Evolutionary conservation across 2,329 filamentous ascomycete genomes (phyloP).

Genomic region (Orbilia javanica): DNA sequence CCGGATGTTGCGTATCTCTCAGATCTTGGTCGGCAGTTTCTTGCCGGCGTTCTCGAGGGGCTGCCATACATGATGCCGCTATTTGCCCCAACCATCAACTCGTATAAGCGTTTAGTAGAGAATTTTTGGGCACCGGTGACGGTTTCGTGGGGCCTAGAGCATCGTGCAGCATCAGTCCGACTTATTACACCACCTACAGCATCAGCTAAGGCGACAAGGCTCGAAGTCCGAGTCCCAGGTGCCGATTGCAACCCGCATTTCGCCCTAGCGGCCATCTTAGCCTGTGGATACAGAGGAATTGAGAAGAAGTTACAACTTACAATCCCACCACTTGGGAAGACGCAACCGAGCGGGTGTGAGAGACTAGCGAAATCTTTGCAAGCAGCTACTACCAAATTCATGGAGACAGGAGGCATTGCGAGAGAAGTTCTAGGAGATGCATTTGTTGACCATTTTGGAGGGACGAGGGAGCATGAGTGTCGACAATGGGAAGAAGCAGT

Average conservation of each 20-base stretch:
- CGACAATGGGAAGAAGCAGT: constrained; percentile 94
- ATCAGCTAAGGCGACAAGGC: constrained; percentile 85
- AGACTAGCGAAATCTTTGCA: constrained; percentile 85
- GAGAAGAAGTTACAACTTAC: constrained; percentile 90
- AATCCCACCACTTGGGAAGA: constrained; percentile 84
- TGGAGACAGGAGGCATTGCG: constrained; percentile 83
- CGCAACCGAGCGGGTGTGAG: constrained; percentile 82
- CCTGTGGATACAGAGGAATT: constrained; percentile 88
- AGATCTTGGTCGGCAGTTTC: constrained; percentile 89
- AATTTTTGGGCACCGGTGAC: constrained; percentile 99
- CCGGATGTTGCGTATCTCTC: constrained; percentile 83
- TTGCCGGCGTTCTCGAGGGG: constrained; percentile 88
- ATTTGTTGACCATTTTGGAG: constrained; percentile 95
- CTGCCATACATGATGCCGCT: constrained; percentile 96
- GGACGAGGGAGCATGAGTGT: constrained; percentile 91
- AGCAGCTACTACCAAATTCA: constrained; percentile 85
- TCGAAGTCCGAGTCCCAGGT: constrained; percentile 93
- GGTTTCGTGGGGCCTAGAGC: constrained; percentile 95
- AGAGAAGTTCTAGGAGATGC: constrained; percentile 92
- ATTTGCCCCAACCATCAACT: constrained; percentile 94
- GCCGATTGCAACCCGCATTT: constrained; percentile 92
- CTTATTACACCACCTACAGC: constrained; percentile 89
- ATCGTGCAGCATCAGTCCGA: constrained; percentile 90
- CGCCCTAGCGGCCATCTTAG: constrained; percentile 87
- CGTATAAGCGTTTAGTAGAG: constrained; percentile 96